phyloP scores from a whole-genome alignment of 164 flowering plant genomes.

The Cinnamomum chago region DNA sequence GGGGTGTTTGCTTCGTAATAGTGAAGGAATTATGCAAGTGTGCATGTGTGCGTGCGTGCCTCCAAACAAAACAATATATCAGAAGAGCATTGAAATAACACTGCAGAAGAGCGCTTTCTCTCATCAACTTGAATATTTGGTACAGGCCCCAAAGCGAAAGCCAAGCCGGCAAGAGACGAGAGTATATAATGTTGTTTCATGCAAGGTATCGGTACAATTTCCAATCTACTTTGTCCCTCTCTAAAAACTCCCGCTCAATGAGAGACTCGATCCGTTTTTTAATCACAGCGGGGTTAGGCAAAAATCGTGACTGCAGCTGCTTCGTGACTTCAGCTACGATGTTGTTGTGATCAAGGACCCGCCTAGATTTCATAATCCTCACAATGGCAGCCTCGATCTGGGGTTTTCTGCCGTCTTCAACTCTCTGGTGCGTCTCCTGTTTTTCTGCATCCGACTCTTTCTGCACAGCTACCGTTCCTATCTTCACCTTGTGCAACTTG shows the following conservation, averaged over 20 bases:
- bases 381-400: slow-evolving; percentile 98
- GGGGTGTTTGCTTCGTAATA: too few species aligned
- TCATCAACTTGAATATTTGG: not conserved
- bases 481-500: slow-evolving; percentile 84
- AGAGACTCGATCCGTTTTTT: slow-evolving; percentile 95
- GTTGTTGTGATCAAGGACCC: slow-evolving; percentile 84
- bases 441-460: slow-evolving; percentile 95
- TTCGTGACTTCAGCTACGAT: slow-evolving; percentile 87
- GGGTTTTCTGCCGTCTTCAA: slow-evolving; percentile 95
- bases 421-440: slow-evolving; percentile 89
- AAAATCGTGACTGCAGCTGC: slow-evolving; percentile 83
- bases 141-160: too few species aligned
- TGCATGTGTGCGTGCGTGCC: too few species aligned
- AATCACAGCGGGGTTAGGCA: slow-evolving; percentile 84
- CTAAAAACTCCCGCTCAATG: slow-evolving; percentile 93
- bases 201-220: slow-evolving; percentile 86
- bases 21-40: too few species aligned
- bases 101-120: not conserved
- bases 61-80: too few species aligned
- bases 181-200: slow-evolving; percentile 21
- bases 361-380: slow-evolving; percentile 87
- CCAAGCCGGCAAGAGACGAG: too few species aligned
- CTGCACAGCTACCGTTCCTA: slow-evolving; percentile 91
- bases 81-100: not conserved
- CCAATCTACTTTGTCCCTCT: slow-evolving; percentile 78